A percentile compares a stretch with the other conserved stretches of the same genome.
Conservation (phyloP, 352 stramenopile species). For the Globisporangium solare region DNA sequence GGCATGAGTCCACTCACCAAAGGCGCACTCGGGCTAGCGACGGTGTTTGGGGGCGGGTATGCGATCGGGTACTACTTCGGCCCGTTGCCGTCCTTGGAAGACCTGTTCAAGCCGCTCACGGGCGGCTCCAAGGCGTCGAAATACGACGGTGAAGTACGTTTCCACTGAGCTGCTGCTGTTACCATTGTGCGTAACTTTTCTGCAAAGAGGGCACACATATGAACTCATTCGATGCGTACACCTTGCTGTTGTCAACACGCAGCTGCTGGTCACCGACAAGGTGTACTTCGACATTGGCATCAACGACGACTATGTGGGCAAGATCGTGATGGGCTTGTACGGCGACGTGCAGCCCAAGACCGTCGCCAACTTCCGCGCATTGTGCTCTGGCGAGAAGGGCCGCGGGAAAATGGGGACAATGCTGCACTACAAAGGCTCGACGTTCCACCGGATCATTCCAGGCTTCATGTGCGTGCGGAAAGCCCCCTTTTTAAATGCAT, state of each 20-base stretch:
- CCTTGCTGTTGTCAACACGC: not conserved
- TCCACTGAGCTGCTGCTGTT: not conserved
- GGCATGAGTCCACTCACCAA: conserved; percentile 39
- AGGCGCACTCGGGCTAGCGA: conserved; percentile 38
- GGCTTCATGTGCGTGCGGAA: conserved; percentile 82
- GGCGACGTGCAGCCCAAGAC: conserved; percentile 75
- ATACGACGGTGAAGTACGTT: conserved; percentile 43
- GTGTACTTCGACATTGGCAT: conserved; percentile 97
- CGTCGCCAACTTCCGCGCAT: conserved; percentile 70
- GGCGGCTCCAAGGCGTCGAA: conserved; percentile 21
- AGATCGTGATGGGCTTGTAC: conserved; percentile 80
- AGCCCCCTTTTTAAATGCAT: too few species aligned
- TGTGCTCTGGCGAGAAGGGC: conserved; percentile 77
- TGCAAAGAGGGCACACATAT: not conserved
- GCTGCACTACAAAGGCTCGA: conserved; percentile 93
- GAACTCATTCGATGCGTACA: too few species aligned
- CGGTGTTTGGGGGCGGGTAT: conserved; percentile 58
- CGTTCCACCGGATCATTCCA: conserved; percentile 97
- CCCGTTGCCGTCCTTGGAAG: conserved; percentile 55
- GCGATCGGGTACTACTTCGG: conserved; percentile 68
- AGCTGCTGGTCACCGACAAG: conserved; percentile 77
- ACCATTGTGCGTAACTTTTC: not conserved
- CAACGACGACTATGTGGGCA: conserved; percentile 86
- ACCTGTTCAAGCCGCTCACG: conserved; percentile 34
- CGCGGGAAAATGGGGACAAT: conserved; percentile 87